phyloP scores from a whole-genome alignment of 257 asterid species.

The Solanum tarapatanum region DNA sequence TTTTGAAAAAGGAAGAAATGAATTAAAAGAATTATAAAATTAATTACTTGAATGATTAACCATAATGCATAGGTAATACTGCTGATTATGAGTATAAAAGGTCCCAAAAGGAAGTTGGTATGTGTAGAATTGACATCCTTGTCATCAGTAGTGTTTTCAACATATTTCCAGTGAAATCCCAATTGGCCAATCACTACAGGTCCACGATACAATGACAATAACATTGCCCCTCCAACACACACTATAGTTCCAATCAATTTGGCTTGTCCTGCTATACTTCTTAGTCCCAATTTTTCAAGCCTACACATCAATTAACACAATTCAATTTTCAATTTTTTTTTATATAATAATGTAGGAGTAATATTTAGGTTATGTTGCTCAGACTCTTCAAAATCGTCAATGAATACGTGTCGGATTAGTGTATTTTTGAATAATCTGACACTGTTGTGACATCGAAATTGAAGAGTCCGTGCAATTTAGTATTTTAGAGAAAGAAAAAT shows the following conservation, averaged over 20 bases:
- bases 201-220: constrained; percentile 66
- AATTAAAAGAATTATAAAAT: neutral
- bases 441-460: too few species aligned
- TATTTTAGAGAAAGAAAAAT: neutral
- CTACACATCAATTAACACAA: constrained; percentile 10
- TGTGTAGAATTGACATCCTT: constrained; percentile 18
- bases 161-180: constrained; percentile 55
- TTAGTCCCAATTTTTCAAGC: constrained; percentile 41
- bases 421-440: too few species aligned
- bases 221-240: neutral
- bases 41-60: constrained; percentile 55
- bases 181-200: constrained; percentile 38
- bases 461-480: neutral
- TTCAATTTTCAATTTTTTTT: neutral
- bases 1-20: neutral
- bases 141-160: constrained; percentile 5
- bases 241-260: constrained; percentile 17
- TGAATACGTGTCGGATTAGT: rapidly evolving
- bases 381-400: neutral
- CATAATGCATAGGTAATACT: constrained; percentile 78
- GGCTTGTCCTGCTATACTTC: constrained; percentile 52
- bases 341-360: neutral
- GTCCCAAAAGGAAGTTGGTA: constrained; percentile 38
- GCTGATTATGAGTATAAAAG: constrained; percentile 55
- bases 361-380: neutral